Base-by-base conservation (phyloP, 495 filamentous ascomycete genomes). In the Podospora conica region DNA sequence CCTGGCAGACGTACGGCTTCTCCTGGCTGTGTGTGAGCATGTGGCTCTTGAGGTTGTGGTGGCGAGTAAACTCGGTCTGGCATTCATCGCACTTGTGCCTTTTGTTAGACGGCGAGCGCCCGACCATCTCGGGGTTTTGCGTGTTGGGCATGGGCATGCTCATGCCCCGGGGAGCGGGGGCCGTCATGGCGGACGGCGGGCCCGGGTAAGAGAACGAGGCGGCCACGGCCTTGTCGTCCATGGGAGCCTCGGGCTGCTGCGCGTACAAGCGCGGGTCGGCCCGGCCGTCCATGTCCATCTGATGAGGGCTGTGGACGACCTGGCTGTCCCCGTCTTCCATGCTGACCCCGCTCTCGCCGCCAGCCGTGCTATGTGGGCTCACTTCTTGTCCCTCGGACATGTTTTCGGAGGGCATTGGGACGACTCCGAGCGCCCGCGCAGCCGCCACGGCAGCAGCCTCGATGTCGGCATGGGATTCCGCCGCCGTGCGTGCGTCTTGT, bases 1-100 rank as follows among this genome's bases (percentile, higher is more conserved):
- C 91, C 64, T 90, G 85, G 71, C 95, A 99, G 23, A 91, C 85
- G 72, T 92, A 99, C 0, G 95, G 95, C 75, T 99, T 99, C 76
- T 98, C 96, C 78, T 99, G 95, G 69, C 94, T 97, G 73, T 99
- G 95, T 0, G 95, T 99, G 65, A 99, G 85, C 33, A 99, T 85
- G 80, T 99, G 95, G 67, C 92, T 96, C 77, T 99, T 99, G n/a
- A 99, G 85, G 69, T 99, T 99, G 74, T 99, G 95, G 73, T 98
- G 96, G 10, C 95, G 85, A 10, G 95, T 99, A 71, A 99, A 99
- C 71, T 96, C 94, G 9, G 96, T 97, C 4, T 91, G 83, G 80
- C 95, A 99, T 76, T 96, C 96, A 3, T 90, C 92, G 71, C 95
- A 99, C 66, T 93, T 96, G 78, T 99, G 94, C 69, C 95, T 95